Evolutionary conservation across 805 yeast genomes (phyloP), one percentile per base, ranked within the genome.

Genomic region (Yarrowia deformans): DNA sequence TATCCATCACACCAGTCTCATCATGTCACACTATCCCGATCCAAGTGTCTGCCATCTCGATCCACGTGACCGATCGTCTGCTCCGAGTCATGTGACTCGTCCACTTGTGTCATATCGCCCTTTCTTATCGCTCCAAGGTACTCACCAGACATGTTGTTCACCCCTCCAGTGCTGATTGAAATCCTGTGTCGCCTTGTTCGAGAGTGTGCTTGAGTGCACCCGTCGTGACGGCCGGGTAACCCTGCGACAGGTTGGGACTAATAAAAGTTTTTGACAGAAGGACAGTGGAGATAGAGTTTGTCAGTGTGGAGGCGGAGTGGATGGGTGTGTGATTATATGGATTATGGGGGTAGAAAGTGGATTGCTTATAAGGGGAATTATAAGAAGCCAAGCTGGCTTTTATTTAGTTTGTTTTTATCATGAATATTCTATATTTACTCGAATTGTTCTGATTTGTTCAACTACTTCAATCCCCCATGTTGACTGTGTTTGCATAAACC

Each of bases 91-190:
- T 4, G 29, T 23, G 29, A 23, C 29, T 23, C 29, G 29, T 3
- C 13, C 35, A 7, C 5, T 34, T 2, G 12, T 8, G 13, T 29
- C 45, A 14, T 37, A 23, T 19, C 14, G 16, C 45, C 6, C 0
- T 10, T 45, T 12, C 23, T 35, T 54, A 35, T 54, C 35, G 16
- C 39, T 23, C 29, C 29, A 23, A 23, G 29, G 40, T 56, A 60
- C 66, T 60, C 52, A 60, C 66, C 66, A 42, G 66, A 60, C 66
- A 60, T 60, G 66, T 32, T 60, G 66, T 60, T 60, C 66, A 60
- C 66, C 66, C 66, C 66, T 43, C 66, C 66, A 60, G 66, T 60
- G 66, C 66, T 60, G 66, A 60, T 60, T 34, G 52, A 60, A 45
- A 43, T 45, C 66, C 52, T 13, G 66, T 39, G 66, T 45, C 18